Base-by-base conservation (phyloP, 257 asterid genomes). In the Verbena officinalis region DNA sequence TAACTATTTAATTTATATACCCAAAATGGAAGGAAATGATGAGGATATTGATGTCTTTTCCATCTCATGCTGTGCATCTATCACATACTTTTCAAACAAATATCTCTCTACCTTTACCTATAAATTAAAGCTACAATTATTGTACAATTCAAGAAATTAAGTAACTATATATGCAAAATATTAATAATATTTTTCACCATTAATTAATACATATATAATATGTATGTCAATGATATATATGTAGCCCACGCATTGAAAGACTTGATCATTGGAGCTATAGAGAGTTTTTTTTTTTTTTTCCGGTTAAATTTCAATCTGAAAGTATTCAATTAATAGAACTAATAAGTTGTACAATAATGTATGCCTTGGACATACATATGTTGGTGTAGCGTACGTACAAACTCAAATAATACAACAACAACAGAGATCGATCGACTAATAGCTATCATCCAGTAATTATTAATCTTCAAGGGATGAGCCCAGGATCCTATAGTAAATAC, bases 371-470 rank as follows among this genome's bases (percentile, higher is more conserved):
- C 48, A n/a, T 30, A 12, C 31, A 6, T 30, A 15, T n/a, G 17
- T 33, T 27, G 38, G 16, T 7, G 16, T 0, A 19, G 19, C 42
- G 5, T 27, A n/a, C 5, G 57, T 50, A 64, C 49, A 63, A 33
- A 48, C 40, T 49, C 49, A 16, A 50, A 55, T 43, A 44, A 24
- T 44, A 21, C 23, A 1, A 45, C 16, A 13, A 34, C n/a, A n/a
- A n/a, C n/a, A n/a, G n/a, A n/a, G n/a, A n/a, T n/a, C n/a, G n/a
- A n/a, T n/a, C n/a, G n/a, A n/a, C n/a, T n/a, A n/a, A n/a, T n/a
- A n/a, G n/a, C n/a, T n/a, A 43, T 6, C 50, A 57, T 42, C 20
- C 42, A 60, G 5, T 20, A 43, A 62, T 58, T 34, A 48, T 71
- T 15, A 34, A 36, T 17, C 5, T 36, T 21, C 4, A 8, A 38